These are phyloP conservation scores for Oxyria digyna DNA, from an alignment of 148 eudicot species.

Conservation along the genomic window DNA sequence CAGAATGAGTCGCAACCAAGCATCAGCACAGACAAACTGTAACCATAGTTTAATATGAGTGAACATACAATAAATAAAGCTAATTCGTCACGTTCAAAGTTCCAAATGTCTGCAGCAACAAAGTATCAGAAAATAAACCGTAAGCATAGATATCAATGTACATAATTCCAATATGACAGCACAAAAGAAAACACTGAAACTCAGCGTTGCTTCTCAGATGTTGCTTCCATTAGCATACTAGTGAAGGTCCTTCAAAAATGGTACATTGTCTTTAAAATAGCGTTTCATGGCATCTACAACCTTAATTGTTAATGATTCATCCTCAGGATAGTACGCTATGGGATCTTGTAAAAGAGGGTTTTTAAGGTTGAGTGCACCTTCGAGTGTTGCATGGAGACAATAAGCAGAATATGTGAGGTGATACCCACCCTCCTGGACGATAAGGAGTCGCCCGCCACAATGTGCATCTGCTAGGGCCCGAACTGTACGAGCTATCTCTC, in stretches of 20 bases:
- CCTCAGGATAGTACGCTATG: constrained; percentile 73
- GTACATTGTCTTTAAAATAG: constrained; percentile 27
- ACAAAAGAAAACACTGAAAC: too few relatives aligned
- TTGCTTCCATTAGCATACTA: constrained; percentile 5
- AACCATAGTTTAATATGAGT: too few relatives aligned
- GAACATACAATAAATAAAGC: too few relatives aligned
- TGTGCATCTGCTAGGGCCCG: constrained; percentile 52
- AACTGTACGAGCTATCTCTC: constrained; percentile 36
- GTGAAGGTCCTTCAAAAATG: constrained; percentile 26
- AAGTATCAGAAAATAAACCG: too few relatives aligned
- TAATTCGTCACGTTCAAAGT: too few relatives aligned
- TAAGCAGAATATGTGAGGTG: constrained; percentile 85
- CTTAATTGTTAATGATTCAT: constrained; percentile 29
- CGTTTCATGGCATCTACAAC: constrained; percentile 45
- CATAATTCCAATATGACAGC: too few relatives aligned
- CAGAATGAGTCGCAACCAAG: too few relatives aligned
- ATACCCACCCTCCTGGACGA: constrained; percentile 96
- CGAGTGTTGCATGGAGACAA: constrained; percentile 86
- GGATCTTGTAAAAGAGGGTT: constrained; percentile 63
- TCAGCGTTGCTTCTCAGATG: too few relatives aligned
- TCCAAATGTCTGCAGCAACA: too few relatives aligned
- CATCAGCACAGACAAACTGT: too few relatives aligned
- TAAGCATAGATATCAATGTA: too few relatives aligned
- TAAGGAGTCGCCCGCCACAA: constrained; percentile 49
- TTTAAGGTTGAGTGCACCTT: constrained; percentile 57